A percentile compares a stretch with the other conserved stretches of the same genome.
These are phyloP conservation scores for Rhododendron griersonianum DNA, from an alignment of 148 eudicot genomes.

Conservation along the genomic window DNA sequence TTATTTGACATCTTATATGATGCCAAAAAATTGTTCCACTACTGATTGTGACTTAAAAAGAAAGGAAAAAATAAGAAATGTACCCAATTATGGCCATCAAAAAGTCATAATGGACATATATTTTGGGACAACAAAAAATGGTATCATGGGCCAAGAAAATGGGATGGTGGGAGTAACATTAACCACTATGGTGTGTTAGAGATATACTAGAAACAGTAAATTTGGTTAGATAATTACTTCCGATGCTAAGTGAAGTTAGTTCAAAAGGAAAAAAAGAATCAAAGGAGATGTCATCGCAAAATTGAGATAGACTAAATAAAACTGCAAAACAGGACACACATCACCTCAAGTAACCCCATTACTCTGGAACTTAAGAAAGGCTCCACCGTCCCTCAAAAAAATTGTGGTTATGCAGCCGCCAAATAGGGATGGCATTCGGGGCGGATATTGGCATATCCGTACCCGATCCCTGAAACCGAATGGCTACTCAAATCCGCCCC, in stretches of 20 bases:
- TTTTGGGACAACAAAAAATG: too few relatives aligned
- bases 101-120: too few relatives aligned
- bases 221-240: background rate
- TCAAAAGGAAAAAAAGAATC: background rate
- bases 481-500: too few relatives aligned
- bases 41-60: too few relatives aligned
- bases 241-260: background rate
- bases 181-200: background rate
- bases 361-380: background rate
- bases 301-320: background rate
- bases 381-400: background rate
- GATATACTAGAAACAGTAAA: background rate
- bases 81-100: too few relatives aligned
- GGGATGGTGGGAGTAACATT: background rate
- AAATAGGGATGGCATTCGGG: too few relatives aligned
- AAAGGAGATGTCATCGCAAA: background rate
- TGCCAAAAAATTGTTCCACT: too few relatives aligned
- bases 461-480: too few relatives aligned
- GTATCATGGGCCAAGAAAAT: too few relatives aligned
- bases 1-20: too few relatives aligned
- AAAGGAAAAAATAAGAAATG: too few relatives aligned
- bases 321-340: background rate
- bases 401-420: background rate
- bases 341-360: background rate
- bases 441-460: too few relatives aligned